Conservation (phyloP, 2,329 filamentous ascomycete genomes). For the Trichoderma gracile region DNA sequence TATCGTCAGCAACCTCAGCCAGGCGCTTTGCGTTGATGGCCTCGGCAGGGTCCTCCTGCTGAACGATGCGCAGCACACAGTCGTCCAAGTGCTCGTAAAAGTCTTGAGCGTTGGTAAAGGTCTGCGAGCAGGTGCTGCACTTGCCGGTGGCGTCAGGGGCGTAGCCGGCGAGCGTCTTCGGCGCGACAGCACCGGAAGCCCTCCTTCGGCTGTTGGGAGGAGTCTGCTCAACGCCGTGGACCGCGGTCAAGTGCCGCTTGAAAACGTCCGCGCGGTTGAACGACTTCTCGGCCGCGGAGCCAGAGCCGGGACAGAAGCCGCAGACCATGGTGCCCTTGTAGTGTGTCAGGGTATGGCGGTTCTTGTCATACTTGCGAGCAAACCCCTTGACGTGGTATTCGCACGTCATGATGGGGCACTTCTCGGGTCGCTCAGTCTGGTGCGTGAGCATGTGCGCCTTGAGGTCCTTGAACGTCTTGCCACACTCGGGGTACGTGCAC, state of each 20-base stretch:
- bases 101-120: constrained; percentile 90
- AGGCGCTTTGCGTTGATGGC: constrained; percentile 68
- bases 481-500: constrained; percentile 82
- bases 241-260: constrained; percentile 87
- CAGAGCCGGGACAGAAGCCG: constrained; percentile 87
- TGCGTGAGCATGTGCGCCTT: constrained; percentile 96
- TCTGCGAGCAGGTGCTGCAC: constrained; percentile 90
- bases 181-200: constrained; percentile 44
- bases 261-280: constrained; percentile 96
- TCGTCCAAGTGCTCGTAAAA: constrained; percentile 96
- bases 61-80: constrained; percentile 70
- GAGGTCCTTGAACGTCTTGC: constrained; percentile 83
- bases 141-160: constrained; percentile 82
- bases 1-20: constrained; percentile 65
- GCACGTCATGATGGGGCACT: constrained; percentile 89
- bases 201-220: constrained; percentile 89
- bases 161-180: constrained; percentile 70
- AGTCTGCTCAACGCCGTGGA: constrained; percentile 90
- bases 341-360: constrained; percentile 88
- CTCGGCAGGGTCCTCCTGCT: constrained; percentile 69
- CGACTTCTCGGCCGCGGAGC: constrained; percentile 86
- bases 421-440: constrained; percentile 85
- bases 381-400: constrained; percentile 93
- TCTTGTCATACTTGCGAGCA: constrained; percentile 94
- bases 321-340: constrained; percentile 98